These are phyloP conservation scores for Sclerospora graminicola DNA, from an alignment of 352 stramenopile genomes.

Conservation along the genomic window DNA sequence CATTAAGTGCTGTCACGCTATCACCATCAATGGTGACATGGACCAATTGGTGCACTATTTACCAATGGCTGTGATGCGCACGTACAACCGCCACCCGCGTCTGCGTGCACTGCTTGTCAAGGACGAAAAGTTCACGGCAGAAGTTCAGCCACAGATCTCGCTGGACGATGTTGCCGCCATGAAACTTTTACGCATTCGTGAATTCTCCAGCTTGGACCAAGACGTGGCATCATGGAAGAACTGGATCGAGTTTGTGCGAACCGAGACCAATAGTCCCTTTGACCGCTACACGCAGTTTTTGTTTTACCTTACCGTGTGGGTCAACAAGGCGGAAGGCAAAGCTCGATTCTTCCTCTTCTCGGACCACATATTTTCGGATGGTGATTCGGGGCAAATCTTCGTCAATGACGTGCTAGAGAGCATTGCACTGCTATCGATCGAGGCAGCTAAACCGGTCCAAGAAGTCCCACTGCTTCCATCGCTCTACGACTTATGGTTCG, in stretches of 20 bases:
- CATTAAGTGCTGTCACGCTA: slow-evolving; percentile 26
- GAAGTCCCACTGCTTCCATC: slow-evolving; percentile 29
- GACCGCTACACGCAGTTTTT: slow-evolving; percentile 39
- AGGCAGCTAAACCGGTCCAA: slow-evolving; percentile 9
- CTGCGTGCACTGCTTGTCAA: slow-evolving; percentile 31
- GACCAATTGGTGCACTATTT: slow-evolving; percentile 30
- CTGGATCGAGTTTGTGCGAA: slow-evolving; percentile 29
- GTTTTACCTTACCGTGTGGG: slow-evolving; percentile 38
- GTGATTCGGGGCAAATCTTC: slow-evolving; percentile 32
- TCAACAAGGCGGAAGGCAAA: slow-evolving; percentile 16
- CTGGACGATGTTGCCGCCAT: slow-evolving; percentile 23
- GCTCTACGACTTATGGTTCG: slow-evolving; percentile 33
- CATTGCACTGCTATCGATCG: slow-evolving; percentile 24
- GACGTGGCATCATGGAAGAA: slow-evolving; percentile 15
- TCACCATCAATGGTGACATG: slow-evolving; percentile 26
- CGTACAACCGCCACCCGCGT: slow-evolving; percentile 50
- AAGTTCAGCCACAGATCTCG: slow-evolving; percentile 28
- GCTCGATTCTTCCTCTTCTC: slow-evolving; percentile 40
- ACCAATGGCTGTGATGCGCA: slow-evolving; percentile 36
- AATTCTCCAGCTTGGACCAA: slow-evolving; percentile 14
- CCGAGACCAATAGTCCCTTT: slow-evolving; percentile 19
- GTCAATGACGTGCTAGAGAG: slow-evolving; percentile 36
- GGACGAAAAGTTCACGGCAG: slow-evolving; percentile 25
- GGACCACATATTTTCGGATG: slow-evolving; percentile 55
- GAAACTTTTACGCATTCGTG: slow-evolving; percentile 20